Evolutionary conservation across 108 stramenopile genomes (phyloP).

Genomic region (Skeletonema costatum): DNA sequence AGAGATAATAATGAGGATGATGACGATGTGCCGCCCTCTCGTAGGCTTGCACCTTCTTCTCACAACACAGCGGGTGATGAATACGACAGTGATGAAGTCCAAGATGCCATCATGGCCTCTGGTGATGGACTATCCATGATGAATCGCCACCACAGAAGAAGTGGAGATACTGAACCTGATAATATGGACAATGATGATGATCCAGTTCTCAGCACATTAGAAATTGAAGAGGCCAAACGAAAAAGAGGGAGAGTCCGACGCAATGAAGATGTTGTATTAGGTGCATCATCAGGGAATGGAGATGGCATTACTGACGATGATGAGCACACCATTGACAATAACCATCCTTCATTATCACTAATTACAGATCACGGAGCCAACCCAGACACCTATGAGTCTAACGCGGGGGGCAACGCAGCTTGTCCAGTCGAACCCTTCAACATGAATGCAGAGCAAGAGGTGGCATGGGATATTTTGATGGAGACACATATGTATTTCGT

Average conservation of each 20-base stretch:
- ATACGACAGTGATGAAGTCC: conserved; percentile 50
- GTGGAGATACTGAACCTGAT: conserved; percentile 7
- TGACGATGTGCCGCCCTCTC: conserved; percentile 13
- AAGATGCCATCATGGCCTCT: conserved; percentile 44
- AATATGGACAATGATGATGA: conserved; percentile 6
- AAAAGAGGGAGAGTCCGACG: conserved; percentile 35
- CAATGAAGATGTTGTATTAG: background rate
- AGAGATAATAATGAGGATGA: conserved; percentile 10
- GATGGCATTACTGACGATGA: background rate
- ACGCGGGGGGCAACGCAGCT: conserved; percentile 37
- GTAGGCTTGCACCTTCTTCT: background rate
- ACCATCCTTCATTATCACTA: conserved; percentile 19
- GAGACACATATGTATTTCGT: conserved; percentile 86
- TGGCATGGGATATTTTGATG: conserved; percentile 84
- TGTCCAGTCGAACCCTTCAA: conserved; percentile 85
- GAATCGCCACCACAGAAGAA: background rate
- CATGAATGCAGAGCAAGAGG: conserved; percentile 78
- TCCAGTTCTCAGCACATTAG: conserved; percentile 8
- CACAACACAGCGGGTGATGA: background rate
- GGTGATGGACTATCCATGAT: conserved; percentile 30
- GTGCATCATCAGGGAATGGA: background rate
- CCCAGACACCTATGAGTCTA: conserved; percentile 43
- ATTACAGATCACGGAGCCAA: conserved; percentile 34
- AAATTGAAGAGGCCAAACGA: conserved; percentile 42
- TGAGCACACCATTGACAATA: background rate